These are phyloP conservation scores for Phytophthora rubi DNA, from an alignment of 352 stramenopile species.

Conservation along the genomic window DNA sequence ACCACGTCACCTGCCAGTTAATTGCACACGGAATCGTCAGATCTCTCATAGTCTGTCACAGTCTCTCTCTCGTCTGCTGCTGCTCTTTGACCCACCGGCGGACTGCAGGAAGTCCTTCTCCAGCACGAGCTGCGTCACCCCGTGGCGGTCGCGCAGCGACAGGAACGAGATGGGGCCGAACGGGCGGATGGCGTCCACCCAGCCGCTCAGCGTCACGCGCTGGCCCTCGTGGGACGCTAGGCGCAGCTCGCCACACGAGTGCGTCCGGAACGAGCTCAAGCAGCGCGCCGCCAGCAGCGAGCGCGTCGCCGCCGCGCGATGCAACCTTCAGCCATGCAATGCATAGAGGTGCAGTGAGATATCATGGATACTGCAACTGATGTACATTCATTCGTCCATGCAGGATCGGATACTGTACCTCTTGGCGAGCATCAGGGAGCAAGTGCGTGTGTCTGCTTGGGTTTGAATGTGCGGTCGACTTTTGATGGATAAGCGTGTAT, in stretches of 20 bases:
- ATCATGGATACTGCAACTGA: too few relatives aligned
- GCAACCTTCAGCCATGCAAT: constrained; percentile 21
- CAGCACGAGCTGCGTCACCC: constrained; percentile 83
- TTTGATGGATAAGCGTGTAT: constrained; percentile 22
- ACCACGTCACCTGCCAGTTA: constrained; percentile 41
- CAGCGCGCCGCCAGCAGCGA: constrained; percentile 22
- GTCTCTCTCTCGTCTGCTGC: too few relatives aligned
- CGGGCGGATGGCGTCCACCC: constrained; percentile 78
- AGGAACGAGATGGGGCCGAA: constrained; percentile 86
- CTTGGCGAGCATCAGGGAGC: constrained; percentile 33
- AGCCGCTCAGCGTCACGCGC: constrained; percentile 76
- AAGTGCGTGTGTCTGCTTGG: constrained; percentile 23
- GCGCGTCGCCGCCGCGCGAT: constrained; percentile 6
- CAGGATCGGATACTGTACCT: constrained; percentile 19
- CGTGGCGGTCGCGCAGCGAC: constrained; percentile 80
- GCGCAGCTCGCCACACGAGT: constrained; percentile 80
- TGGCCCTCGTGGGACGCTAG: constrained; percentile 55
- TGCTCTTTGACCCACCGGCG: constrained; percentile 25
- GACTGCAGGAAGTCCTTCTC: constrained; percentile 62
- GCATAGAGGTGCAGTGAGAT: not conserved
- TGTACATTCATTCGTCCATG: too few relatives aligned
- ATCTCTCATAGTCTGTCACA: not conserved
- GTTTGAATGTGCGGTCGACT: constrained; percentile 18
- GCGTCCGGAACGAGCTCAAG: constrained; percentile 65
- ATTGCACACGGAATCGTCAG: not conserved